Conservation (phyloP, 176 grass and related monocot species). For the Oryza punctata region DNA sequence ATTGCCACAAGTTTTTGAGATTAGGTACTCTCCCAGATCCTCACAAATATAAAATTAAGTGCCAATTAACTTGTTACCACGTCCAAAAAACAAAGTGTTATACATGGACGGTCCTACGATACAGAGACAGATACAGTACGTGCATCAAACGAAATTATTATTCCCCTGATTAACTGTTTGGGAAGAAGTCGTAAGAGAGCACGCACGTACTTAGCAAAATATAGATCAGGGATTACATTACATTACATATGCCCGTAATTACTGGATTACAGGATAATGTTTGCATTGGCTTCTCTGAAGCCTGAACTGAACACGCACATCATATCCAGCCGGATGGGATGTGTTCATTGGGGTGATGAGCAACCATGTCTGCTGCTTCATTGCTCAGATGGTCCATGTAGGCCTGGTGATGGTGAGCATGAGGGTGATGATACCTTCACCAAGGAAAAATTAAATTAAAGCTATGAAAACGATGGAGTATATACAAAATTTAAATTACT, state of each 20-base stretch:
- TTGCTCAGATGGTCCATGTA: conserved; percentile 46
- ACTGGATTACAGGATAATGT: neutral
- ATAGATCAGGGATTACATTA: neutral
- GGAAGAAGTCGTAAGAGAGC: neutral
- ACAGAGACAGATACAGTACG: neutral
- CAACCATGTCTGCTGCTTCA: conserved; percentile 30
- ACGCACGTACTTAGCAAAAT: neutral
- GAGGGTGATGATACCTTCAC: conserved; percentile 37
- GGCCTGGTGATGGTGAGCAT: neutral
- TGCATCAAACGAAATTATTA: neutral
- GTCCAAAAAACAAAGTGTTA: neutral
- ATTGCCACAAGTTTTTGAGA: neutral
- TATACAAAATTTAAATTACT: neutral
- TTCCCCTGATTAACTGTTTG: neutral
- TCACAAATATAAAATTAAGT: neutral
- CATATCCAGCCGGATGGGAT: conserved; percentile 44
- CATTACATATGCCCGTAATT: neutral
- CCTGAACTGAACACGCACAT: neutral
- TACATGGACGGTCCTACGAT: neutral
- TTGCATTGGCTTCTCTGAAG: neutral
- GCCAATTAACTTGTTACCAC: neutral
- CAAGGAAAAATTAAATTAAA: neutral
- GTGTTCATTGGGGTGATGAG: conserved; percentile 6
- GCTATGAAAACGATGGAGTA: neutral
- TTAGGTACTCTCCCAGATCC: neutral